These are phyloP conservation scores for Fraxinus pennsylvanica DNA, from an alignment of 257 asterid species.

Conservation along the genomic window DNA sequence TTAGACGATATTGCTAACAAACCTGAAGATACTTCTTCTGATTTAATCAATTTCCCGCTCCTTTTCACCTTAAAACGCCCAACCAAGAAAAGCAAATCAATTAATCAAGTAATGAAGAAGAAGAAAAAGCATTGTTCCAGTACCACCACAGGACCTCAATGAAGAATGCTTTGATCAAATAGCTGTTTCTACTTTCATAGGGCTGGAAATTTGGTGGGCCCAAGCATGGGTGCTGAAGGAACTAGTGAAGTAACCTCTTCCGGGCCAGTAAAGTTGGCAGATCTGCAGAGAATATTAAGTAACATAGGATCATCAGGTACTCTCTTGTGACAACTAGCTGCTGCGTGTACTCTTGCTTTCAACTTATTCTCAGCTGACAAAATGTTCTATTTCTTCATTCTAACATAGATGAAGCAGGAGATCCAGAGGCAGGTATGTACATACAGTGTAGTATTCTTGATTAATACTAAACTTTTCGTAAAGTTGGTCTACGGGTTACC, in stretches of 20 bases:
- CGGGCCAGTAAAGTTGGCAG: conserved; percentile 85
- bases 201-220: conserved; percentile 84
- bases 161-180: conserved; percentile 8
- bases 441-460: too few species aligned
- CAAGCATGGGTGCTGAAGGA: conserved; percentile 79
- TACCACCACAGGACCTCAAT: not conserved
- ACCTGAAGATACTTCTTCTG: not conserved
- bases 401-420: conserved; percentile 56
- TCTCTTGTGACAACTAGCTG: not conserved
- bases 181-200: conserved; percentile 40
- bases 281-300: conserved; percentile 89
- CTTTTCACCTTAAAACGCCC: not conserved
- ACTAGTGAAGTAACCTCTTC: conserved; percentile 84
- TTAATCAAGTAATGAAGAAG: not conserved
- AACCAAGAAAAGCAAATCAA: not conserved
- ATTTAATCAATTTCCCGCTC: not conserved
- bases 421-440: conserved; percentile 82
- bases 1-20: not conserved
- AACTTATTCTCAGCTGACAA: conserved; percentile 24
- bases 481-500: conserved; percentile 2
- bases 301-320: conserved; percentile 80
- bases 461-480: conserved; percentile 1
- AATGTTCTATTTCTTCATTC: conserved; percentile 25
- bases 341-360: conserved; percentile 23
- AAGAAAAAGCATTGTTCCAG: not conserved